A percentile compares a stretch with the other conserved stretches of the same genome.
These are phyloP conservation scores for Sclerotinia minor DNA, from an alignment of 2,329 filamentous ascomycete genomes.

Conservation along the genomic window DNA sequence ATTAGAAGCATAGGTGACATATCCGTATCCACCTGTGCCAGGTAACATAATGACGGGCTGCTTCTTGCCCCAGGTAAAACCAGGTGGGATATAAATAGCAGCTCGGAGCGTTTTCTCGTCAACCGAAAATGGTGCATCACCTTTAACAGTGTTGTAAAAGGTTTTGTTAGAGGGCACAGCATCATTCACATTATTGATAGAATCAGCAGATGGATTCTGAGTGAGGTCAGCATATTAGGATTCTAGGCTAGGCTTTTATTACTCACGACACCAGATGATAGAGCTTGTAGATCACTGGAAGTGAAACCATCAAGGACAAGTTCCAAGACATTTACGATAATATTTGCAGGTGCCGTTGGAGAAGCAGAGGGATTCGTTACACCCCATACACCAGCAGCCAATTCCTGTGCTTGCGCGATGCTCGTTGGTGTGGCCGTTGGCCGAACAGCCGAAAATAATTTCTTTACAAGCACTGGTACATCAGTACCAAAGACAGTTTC, in stretches of 20 bases:
- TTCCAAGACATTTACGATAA: slow-evolving; percentile 27
- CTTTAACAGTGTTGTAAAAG: slow-evolving; percentile 32
- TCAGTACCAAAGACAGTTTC: slow-evolving; percentile 30
- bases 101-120: slow-evolving; percentile 49
- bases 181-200: neutral
- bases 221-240: neutral
- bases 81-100: slow-evolving; percentile 54
- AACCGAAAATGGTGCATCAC: slow-evolving; percentile 52
- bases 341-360: slow-evolving; percentile 26
- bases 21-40: slow-evolving; percentile 53
- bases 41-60: slow-evolving; percentile 54
- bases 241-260: too few species aligned
- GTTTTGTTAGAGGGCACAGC: slow-evolving; percentile 22
- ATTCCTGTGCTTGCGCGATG: slow-evolving; percentile 30
- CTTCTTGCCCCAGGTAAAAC: slow-evolving; percentile 50
- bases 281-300: slow-evolving; percentile 26
- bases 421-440: slow-evolving; percentile 37
- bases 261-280: slow-evolving; percentile 18
- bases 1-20: slow-evolving; percentile 43
- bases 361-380: slow-evolving; percentile 18
- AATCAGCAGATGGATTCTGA: neutral
- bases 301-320: slow-evolving; percentile 31
- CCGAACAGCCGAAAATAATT: slow-evolving; percentile 32
- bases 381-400: slow-evolving; percentile 24
- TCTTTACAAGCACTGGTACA: slow-evolving; percentile 26